These are phyloP conservation scores for Cochlearia excelsa DNA, from an alignment of 345 rosid genomes.

Conservation along the genomic window DNA sequence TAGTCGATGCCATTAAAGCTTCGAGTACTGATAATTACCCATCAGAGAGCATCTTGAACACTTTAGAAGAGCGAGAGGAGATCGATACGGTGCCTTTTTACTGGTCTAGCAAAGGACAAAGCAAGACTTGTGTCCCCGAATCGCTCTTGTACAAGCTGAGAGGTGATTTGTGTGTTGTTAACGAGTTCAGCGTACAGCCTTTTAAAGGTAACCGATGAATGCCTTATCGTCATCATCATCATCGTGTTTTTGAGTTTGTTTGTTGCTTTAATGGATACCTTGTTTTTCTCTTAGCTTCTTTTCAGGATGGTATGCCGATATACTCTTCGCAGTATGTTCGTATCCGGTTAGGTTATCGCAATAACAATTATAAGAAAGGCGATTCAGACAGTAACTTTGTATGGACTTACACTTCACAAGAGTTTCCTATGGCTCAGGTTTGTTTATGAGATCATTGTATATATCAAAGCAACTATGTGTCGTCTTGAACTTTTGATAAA, in stretches of 20 bases:
- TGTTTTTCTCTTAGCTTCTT: slow-evolving; percentile 55
- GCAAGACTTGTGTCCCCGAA: slow-evolving; percentile 71
- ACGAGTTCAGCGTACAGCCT: slow-evolving; percentile 71
- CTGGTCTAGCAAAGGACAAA: slow-evolving; percentile 91
- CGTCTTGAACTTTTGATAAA: slow-evolving; percentile 2
- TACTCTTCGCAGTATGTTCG: slow-evolving; percentile 77
- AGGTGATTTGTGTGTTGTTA: slow-evolving; percentile 64
- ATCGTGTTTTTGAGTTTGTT: not conserved
- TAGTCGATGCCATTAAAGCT: slow-evolving; percentile 62
- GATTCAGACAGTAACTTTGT: slow-evolving; percentile 45
- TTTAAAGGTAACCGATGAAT: slow-evolving; percentile 53
- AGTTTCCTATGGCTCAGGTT: slow-evolving; percentile 94
- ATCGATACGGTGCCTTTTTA: slow-evolving; percentile 56
- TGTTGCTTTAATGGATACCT: slow-evolving; percentile 9
- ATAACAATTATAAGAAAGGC: slow-evolving; percentile 15
- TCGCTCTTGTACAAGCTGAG: slow-evolving; percentile 61
- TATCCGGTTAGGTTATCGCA: slow-evolving; percentile 63
- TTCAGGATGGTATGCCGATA: slow-evolving; percentile 65
- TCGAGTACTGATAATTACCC: slow-evolving; percentile 94
- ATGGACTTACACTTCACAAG: slow-evolving; percentile 84
- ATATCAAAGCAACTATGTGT: not conserved
- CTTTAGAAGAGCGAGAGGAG: slow-evolving; percentile 53
- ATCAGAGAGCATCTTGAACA: slow-evolving; percentile 68
- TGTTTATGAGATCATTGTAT: slow-evolving; percentile 15
- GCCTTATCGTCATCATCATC: not conserved